Base-by-base conservation (phyloP, 306 rosid genomes). In the Prunus fruticosa region DNA sequence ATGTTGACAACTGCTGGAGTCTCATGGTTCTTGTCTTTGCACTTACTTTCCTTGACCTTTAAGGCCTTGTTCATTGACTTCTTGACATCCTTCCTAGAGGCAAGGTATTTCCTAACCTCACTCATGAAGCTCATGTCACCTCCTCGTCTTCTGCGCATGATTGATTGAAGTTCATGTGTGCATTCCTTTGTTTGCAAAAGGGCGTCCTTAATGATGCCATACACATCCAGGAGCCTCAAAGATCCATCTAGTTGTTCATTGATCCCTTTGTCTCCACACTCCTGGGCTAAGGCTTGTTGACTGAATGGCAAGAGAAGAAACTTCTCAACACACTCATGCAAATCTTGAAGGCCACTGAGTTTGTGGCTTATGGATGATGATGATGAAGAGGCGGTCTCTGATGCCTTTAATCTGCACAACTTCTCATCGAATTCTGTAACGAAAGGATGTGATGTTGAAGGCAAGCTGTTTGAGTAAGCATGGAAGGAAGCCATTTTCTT, bases 361-460 rank as follows among this genome's bases (percentile, higher is more conserved):
- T 80, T 77, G 51, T 75, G 61, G 14, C 54, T 50, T 30, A 74
- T 56, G 18, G 75, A 67, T 28, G 74, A 80, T 67, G 80, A 18
- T 14, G 76, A 79, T 28, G 84, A 62, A 79, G 79, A 66, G 8
- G 75, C 14, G 51, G 67, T 22, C 50, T 51, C 65, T 45, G 72
- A 54, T 19, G 45, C 57, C 20, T 45, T 75, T 4, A 80, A 68
- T 69, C 71, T 62, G 70, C 71, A 20, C 69, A 80, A 19, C 9
- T 72, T 82, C 73, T 76, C 82, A 22, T 80, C 76, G 22, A 71
- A 79, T 60, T 73, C 69, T 46, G 69, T 11, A 2, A 79, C 63
- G 6, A 79, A 22, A 3, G 70, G 84, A 66, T 80, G 76, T 53
- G 84, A 79, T 69, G 61, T 69, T 71, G 80, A 63, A 7, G 82